Conservation (phyloP, 225 moss, liverwort and hornwort species). For the Physcomitrium patens region DNA sequence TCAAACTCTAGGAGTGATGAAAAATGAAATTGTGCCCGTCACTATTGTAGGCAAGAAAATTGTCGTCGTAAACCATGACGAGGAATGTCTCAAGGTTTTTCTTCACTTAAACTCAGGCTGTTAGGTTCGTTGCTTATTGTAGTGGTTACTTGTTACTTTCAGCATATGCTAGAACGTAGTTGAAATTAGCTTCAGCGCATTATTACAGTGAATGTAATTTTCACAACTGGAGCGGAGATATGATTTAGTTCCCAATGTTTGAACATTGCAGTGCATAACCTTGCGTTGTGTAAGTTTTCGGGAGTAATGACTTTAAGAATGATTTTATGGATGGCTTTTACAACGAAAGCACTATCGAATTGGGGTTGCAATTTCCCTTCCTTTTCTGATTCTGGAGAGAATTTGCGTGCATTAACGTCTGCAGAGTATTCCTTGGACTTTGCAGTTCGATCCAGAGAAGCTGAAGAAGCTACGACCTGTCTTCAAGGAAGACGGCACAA, state of each 20-base stretch:
- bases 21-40: slow-evolving; percentile 69
- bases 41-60: slow-evolving; percentile 55
- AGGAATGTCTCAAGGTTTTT: slow-evolving; percentile 84
- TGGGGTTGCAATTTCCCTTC: not conserved
- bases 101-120: slow-evolving; percentile 17
- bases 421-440: not conserved
- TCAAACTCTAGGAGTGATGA: slow-evolving; percentile 64
- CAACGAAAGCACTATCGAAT: too few relatives aligned
- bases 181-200: not conserved
- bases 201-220: not conserved
- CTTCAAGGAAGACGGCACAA: slow-evolving; percentile 79
- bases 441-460: slow-evolving; percentile 88
- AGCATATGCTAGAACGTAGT: not conserved
- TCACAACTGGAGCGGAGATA: not conserved
- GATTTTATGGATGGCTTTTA: too few relatives aligned
- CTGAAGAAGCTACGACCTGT: slow-evolving; percentile 65
- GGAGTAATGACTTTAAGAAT: too few relatives aligned
- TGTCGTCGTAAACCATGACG: slow-evolving; percentile 62
- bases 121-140: not conserved
- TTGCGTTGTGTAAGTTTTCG: not conserved
- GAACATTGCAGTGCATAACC: slow-evolving; percentile 6
- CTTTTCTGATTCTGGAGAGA: not conserved
- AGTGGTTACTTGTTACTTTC: not conserved
- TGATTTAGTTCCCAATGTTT: slow-evolving; percentile 4
- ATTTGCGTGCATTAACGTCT: not conserved